phyloP scores from a whole-genome alignment of 192 early-diverging fungal species.

The Podila epicladia region DNA sequence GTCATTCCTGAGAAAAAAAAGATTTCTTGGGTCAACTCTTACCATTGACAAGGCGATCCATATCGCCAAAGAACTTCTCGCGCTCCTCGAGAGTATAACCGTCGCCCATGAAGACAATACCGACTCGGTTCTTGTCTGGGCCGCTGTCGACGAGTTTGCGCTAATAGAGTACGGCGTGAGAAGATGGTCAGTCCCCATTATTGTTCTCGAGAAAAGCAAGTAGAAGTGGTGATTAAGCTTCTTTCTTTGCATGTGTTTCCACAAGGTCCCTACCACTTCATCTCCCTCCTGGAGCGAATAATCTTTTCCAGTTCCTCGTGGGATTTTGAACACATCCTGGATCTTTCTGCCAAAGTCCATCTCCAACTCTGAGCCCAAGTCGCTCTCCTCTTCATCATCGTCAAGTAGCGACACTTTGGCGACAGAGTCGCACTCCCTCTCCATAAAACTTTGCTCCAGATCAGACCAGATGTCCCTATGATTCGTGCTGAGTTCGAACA shows the following conservation, averaged over 20 bases:
- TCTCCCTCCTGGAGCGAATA: slow-evolving; percentile 9
- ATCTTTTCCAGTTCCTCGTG: slow-evolving; percentile 4
- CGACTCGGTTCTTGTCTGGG: slow-evolving; percentile 61
- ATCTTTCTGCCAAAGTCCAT: neutral
- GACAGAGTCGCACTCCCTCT: slow-evolving; percentile 13
- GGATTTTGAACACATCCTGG: neutral
- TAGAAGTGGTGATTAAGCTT: too few relatives aligned
- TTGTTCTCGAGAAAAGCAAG: neutral
- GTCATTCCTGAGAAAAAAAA: neutral
- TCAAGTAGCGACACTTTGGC: neutral
- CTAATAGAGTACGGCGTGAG: slow-evolving; percentile 7
- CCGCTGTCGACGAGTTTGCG: slow-evolving; percentile 61
- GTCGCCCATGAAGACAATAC: slow-evolving; percentile 74
- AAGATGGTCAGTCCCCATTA: neutral
- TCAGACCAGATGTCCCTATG: neutral
- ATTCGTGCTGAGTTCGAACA: slow-evolving; percentile 42
- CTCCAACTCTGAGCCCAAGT: neutral
- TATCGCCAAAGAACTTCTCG: slow-evolving; percentile 62
- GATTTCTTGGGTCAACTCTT: neutral
- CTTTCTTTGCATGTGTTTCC: neutral
- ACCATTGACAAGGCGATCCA: slow-evolving; percentile 58
- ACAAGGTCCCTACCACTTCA: slow-evolving; percentile 30
- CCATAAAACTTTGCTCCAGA: slow-evolving; percentile 17
- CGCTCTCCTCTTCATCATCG: slow-evolving; percentile 4
- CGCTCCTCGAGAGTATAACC: slow-evolving; percentile 63